Evolutionary conservation across 2,329 filamentous ascomycete species (phyloP).

Genomic region (Ophiosphaerella narmari): DNA sequence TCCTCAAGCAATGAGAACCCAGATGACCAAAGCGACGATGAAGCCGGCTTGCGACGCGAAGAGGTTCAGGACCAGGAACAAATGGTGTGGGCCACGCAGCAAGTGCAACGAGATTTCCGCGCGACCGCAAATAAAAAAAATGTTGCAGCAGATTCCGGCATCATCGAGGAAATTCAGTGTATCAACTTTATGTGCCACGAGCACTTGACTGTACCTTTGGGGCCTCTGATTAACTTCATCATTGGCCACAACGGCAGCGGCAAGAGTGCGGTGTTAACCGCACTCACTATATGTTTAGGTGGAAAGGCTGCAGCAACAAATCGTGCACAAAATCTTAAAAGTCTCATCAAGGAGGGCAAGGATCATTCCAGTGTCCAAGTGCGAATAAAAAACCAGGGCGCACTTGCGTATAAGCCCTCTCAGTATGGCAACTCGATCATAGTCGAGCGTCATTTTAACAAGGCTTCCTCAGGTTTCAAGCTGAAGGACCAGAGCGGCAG

Average conservation of each 20-base stretch:
- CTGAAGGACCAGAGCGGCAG: conserved; percentile 74
- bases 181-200: conserved; percentile 97
- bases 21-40: conserved; percentile 9
- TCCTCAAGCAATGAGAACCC: conserved; percentile 18
- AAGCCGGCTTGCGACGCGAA: conserved; percentile 19
- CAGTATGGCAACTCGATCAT: conserved; percentile 83
- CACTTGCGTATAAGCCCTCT: conserved; percentile 81
- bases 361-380: conserved; percentile 75
- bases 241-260: conserved; percentile 97
- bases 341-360: conserved; percentile 85
- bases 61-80: conserved; percentile 23
- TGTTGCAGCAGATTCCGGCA: conserved; percentile 77
- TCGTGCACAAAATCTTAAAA: conserved; percentile 85
- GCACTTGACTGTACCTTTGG: conserved; percentile 79
- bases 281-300: conserved; percentile 90
- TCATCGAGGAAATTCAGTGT: conserved; percentile 85
- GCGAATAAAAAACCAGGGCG: conserved; percentile 86
- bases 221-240: conserved; percentile 96
- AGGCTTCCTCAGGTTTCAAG: conserved; percentile 77
- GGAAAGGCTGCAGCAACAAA: conserved; percentile 93
- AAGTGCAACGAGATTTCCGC: conserved; percentile 30
- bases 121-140: conserved; percentile 55
- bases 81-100: conserved; percentile 36
- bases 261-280: conserved; percentile 94
- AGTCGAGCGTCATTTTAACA: conserved; percentile 88